Percentiles rank a stretch among this genome's conserved stretches.
phyloP scores from a whole-genome alignment of 1,284 basidiomycete species.

The Heliocybe sulcata region DNA sequence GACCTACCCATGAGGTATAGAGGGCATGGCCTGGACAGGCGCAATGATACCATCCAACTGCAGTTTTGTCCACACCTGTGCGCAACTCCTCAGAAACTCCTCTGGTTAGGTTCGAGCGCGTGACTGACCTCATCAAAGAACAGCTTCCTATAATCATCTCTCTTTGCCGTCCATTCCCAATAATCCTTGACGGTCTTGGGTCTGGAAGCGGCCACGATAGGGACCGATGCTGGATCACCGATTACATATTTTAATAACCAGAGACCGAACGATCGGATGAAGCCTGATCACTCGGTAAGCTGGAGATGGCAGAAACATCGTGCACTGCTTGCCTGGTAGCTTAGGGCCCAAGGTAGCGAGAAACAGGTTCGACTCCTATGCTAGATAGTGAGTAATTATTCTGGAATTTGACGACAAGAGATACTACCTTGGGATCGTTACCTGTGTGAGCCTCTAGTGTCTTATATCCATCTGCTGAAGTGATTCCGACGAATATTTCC shows the following conservation, averaged over 20 bases:
- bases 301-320: neutral
- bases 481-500: conserved; percentile 61
- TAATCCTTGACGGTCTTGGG: conserved; percentile 53
- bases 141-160: conserved; percentile 40
- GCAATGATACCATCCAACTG: conserved; percentile 72
- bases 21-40: conserved; percentile 68
- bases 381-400: conserved; percentile 2
- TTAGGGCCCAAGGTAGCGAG: conserved; percentile 54
- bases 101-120: too few species aligned
- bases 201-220: conserved; percentile 34
- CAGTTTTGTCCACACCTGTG: conserved; percentile 65
- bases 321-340: conserved; percentile 37
- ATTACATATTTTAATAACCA: conserved; percentile 44
- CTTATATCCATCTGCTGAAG: conserved; percentile 73
- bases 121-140: conserved; percentile 52
- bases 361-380: conserved; percentile 49
- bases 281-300: conserved; percentile 26
- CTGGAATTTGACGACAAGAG: neutral
- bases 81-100: neutral
- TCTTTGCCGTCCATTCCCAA: conserved; percentile 35
- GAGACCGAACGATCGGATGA: conserved; percentile 38
- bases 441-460: conserved; percentile 61
- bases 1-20: conserved; percentile 61
- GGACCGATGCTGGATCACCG: conserved; percentile 51
- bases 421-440: conserved; percentile 56